phyloP scores from a whole-genome alignment of 768 basidiomycete species.

The Boletellus ananiceps region DNA sequence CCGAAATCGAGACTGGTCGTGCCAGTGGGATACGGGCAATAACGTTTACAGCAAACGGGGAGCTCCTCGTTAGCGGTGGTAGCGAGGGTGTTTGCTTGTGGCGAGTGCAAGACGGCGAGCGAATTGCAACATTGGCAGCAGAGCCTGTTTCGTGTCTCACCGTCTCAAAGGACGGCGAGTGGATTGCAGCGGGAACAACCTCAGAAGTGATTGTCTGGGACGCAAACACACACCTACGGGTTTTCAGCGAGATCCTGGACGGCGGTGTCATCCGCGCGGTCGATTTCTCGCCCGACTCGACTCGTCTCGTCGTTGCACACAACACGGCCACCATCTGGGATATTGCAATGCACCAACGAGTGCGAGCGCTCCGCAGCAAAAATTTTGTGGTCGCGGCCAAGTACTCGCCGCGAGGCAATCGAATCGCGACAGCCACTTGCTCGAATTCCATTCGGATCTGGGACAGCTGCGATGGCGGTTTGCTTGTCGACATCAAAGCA shows the following conservation, averaged over 20 bases:
- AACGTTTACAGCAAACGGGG: neutral
- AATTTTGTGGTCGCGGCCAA: neutral
- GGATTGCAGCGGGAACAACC: neutral
- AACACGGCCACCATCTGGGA: neutral
- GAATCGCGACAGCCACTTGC: slow-evolving; percentile 1
- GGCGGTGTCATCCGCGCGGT: neutral
- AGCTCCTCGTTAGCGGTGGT: neutral
- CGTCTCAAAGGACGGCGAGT: neutral
- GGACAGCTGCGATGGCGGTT: neutral
- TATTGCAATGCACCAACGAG: neutral
- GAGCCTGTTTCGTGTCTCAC: neutral
- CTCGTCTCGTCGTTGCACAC: neutral
- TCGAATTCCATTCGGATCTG: neutral
- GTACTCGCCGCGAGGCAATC: slow-evolving; percentile 1
- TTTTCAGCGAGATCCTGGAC: neutral
- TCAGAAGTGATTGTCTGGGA: neutral
- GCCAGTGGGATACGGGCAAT: too few relatives aligned
- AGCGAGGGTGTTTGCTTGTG: neutral
- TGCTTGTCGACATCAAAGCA: neutral
- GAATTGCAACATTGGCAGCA: neutral
- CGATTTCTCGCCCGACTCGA: slow-evolving; percentile 3
- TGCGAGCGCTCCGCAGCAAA: neutral
- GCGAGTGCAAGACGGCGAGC: slow-evolving; percentile 1
- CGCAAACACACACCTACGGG: neutral
- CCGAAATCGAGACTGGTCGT: too few relatives aligned